A percentile compares a stretch with the other conserved stretches of the same genome.
Conservation (phyloP, 345 rosid genomes). For the Camelina sativa region DNA sequence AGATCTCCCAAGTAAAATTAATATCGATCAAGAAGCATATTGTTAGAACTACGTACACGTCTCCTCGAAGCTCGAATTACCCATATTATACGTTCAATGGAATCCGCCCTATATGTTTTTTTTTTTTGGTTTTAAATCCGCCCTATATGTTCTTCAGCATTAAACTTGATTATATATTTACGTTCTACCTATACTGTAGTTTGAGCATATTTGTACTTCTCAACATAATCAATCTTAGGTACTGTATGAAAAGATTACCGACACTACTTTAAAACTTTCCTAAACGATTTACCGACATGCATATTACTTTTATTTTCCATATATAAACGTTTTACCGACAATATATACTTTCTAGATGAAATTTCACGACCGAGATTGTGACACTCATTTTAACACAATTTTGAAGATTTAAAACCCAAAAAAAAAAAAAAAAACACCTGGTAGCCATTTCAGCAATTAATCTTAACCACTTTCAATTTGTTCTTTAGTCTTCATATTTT, state of each 20-base stretch:
- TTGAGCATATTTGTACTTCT: too few species aligned
- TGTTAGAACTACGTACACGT: too few species aligned
- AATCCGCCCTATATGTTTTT: too few species aligned
- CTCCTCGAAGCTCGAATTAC: too few species aligned
- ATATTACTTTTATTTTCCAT: not conserved
- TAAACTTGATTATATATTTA: too few species aligned
- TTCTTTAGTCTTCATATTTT: not conserved
- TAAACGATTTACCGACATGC: not conserved
- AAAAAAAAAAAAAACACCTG: not conserved
- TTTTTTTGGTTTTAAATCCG: too few species aligned
- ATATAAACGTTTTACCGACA: constrained; percentile 5
- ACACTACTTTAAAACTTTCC: not conserved
- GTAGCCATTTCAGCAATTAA: not conserved
- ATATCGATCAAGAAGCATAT: too few species aligned
- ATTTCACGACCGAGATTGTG: constrained; percentile 1
- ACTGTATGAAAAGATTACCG: not conserved
- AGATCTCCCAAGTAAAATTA: too few species aligned
- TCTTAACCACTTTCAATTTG: not conserved
- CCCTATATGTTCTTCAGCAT: too few species aligned
- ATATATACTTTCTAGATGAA: not conserved
- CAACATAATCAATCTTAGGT: too few species aligned
- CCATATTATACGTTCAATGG: too few species aligned
- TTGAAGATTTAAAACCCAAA: not conserved
- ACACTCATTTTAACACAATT: not conserved
- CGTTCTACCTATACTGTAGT: too few species aligned